Conservation (phyloP, 2,329 filamentous ascomycete species). For the Tolypocladium pustulatum region DNA sequence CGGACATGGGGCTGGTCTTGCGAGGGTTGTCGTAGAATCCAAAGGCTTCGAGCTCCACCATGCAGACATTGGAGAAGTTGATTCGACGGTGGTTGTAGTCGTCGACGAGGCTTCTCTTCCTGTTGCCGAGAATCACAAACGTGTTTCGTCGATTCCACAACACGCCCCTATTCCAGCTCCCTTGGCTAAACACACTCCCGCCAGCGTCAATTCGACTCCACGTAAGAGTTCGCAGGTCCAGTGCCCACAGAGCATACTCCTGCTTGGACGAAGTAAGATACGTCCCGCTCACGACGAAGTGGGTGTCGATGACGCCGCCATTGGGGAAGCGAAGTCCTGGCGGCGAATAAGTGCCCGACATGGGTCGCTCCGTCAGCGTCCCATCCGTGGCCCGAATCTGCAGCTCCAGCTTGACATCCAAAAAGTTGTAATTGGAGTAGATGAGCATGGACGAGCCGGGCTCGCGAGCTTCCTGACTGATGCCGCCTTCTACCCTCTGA, state of each 20-base stretch:
- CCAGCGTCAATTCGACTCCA: constrained; percentile 97
- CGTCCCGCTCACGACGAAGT: constrained; percentile 95
- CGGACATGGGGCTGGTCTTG: constrained; percentile 65
- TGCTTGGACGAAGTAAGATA: constrained; percentile 97
- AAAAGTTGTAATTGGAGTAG: constrained; percentile 98
- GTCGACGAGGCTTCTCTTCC: constrained; percentile 86
- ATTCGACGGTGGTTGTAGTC: constrained; percentile 97
- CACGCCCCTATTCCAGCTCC: constrained; percentile 94
- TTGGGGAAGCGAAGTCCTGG: constrained; percentile 93
- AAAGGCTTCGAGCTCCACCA: constrained; percentile 95
- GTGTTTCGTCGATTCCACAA: constrained; percentile 89
- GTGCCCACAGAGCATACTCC: constrained; percentile 92
- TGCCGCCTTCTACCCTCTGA: constrained; percentile 32
- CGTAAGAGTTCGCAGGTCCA: constrained; percentile 77
- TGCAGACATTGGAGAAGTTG: constrained; percentile 93
- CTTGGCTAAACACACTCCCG: constrained; percentile 87
- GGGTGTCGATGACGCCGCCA: constrained; percentile 86
- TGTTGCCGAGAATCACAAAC: constrained; percentile 90
- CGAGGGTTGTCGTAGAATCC: constrained; percentile 94
- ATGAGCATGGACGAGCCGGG: constrained; percentile 74
- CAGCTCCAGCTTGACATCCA: constrained; percentile 92
- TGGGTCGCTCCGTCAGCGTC: constrained; percentile 72
- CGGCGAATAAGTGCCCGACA: constrained; percentile 78
- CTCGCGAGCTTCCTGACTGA: constrained; percentile 43
- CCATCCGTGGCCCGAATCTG: constrained; percentile 83